Base-by-base conservation (phyloP, 73 alveolate genomes). In the Breviolum minutum region DNA sequence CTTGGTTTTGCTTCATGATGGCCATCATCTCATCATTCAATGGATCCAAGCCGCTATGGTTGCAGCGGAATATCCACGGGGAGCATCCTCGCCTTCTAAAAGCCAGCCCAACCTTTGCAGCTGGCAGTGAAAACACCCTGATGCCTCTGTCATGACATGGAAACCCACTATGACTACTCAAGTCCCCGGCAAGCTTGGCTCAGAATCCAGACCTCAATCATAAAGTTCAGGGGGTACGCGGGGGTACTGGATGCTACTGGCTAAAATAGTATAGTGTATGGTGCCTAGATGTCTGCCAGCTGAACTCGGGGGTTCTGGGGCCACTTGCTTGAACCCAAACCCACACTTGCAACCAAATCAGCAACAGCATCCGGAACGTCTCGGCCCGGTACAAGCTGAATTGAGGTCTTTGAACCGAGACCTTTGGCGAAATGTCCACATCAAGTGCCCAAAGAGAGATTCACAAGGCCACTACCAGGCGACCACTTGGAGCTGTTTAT, bases 1-100 rank as follows among this genome's bases (percentile, higher is more conserved):
- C 11, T 13, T 66, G 17, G 17, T 66, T 13, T 11, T 17, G 17
- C 11, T 13, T 66, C 11, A 66, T 66, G 74, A 66, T 66, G 74
- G 11, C 24, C 74, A 66, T 66, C 74, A 66, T 66, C 17, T 11
- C 17, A 17, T 17, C 11, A 13, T 17, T 22, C 77, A 17, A 17
- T 22, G 24, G n/a, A 22, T 14, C 77, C 77, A 68, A 68, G 77
- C 24, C 24, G 77, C 77, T 8, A 83, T 62, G 32, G 92, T 83
- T 22, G 81, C 82, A 14, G 68, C 82, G 13, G 82, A 27, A 30
- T 92, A 92, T 2, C 98, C 98, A 1, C 98, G 89, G 2, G 98
- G 98, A 5, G 98, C 98, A 29, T 73, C 98, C 19, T 92, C 90
- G 62, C 98, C 98, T 40, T 92, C 98, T 7, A 92, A 54, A 12